Evolutionary conservation across 192 early-diverging fungal genomes (phyloP).

Genomic region (Entomortierella lignicola): DNA sequence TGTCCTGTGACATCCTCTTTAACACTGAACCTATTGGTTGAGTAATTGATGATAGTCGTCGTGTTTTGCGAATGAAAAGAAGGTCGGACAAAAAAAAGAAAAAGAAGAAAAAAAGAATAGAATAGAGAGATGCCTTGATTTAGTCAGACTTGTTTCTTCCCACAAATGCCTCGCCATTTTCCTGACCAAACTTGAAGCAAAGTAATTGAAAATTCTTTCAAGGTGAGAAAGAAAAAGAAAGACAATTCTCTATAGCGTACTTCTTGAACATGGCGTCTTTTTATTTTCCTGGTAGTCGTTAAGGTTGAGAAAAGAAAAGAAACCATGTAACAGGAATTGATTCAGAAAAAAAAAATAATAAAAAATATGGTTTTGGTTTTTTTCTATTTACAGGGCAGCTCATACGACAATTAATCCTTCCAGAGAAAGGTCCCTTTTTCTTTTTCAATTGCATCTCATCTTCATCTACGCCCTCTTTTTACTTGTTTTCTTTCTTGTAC

Average conservation of each 20-base stretch:
- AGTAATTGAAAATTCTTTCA: too few relatives aligned
- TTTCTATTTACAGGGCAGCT: constrained; percentile 8
- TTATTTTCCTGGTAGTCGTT: not conserved
- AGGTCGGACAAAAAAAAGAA: not conserved
- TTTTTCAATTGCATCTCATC: not conserved
- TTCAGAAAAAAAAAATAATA: not conserved
- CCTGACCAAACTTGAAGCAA: too few relatives aligned
- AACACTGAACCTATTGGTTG: constrained; percentile 77
- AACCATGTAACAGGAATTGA: too few relatives aligned
- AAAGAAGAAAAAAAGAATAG: not conserved
- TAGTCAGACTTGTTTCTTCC: not conserved
- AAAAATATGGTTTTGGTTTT: not conserved
- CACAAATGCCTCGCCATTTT: too few relatives aligned
- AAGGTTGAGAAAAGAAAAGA: not conserved
- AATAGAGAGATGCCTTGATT: not conserved
- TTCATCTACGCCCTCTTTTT: not conserved
- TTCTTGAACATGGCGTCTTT: constrained; percentile 73
- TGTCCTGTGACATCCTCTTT: constrained; percentile 87
- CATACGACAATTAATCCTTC: constrained; percentile 18
- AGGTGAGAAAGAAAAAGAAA: too few relatives aligned
- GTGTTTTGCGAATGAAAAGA: too few relatives aligned
- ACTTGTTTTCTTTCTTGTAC: too few relatives aligned
- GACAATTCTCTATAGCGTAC: constrained; percentile 30
- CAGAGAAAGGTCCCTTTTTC: not conserved
- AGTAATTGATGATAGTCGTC: not conserved